These are phyloP conservation scores for Penicillium crystallinum DNA, from an alignment of 495 filamentous ascomycete species.

Conservation along the genomic window DNA sequence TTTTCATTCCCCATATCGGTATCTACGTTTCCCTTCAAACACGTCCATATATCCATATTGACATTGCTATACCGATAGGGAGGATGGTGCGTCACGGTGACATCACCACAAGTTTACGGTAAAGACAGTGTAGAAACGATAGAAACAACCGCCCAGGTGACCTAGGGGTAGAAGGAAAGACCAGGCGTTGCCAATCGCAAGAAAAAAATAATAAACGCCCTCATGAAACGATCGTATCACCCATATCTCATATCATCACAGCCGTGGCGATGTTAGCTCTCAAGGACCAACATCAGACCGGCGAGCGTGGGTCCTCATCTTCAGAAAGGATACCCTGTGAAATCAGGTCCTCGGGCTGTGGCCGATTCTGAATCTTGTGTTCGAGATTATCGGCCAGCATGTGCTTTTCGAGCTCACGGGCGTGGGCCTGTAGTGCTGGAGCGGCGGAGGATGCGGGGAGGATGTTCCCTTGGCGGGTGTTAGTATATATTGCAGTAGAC, in stretches of 20 bases:
- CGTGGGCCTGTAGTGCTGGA: constrained; percentile 68
- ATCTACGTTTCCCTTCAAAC: neutral
- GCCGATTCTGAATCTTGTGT: constrained; percentile 71
- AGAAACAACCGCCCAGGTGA: neutral
- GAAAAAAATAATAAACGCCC: constrained; percentile 6
- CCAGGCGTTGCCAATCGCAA: neutral
- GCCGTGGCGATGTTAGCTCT: neutral
- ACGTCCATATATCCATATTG: neutral
- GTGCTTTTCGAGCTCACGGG: constrained; percentile 74
- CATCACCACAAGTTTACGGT: constrained; percentile 22
- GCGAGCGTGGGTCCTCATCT: constrained; percentile 45
- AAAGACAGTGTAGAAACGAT: neutral
- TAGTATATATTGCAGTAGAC: constrained; percentile 3
- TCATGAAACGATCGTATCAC: constrained; percentile 1
- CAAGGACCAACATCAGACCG: neutral
- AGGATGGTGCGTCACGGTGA: constrained; percentile 19
- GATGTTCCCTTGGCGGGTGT: constrained; percentile 60
- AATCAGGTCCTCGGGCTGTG: constrained; percentile 67
- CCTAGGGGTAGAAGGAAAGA: neutral
- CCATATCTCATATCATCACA: constrained; percentile 3
- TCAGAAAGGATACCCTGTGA: constrained; percentile 70
- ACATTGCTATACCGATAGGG: constrained; percentile 1
- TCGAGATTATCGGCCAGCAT: constrained; percentile 83
- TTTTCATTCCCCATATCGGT: neutral
- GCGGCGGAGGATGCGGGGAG: constrained; percentile 64